phyloP scores from a whole-genome alignment of 78 protist species.

The Chrysochromulina parva region DNA sequence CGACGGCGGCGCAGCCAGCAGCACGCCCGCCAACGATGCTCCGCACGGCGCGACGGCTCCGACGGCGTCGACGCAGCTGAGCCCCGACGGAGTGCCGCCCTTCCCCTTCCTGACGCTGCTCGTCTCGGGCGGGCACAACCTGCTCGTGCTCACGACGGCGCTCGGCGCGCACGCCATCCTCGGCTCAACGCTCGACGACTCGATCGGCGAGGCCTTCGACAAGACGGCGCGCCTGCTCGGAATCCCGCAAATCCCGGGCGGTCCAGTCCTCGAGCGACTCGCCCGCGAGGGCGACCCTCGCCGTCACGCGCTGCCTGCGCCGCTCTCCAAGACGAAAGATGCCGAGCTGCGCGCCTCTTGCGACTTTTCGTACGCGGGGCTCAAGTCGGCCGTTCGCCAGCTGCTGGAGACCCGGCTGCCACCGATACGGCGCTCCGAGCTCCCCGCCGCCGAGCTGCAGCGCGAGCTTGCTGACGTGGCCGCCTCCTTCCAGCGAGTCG shows the following conservation, averaged over 20 bases:
- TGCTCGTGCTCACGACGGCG: neutral
- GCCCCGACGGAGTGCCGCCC: too few relatives aligned
- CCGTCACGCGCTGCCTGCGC: neutral
- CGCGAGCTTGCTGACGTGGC: slow-evolving; percentile 49
- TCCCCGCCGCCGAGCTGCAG: neutral
- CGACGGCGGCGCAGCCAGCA: neutral
- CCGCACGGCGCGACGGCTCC: too few relatives aligned
- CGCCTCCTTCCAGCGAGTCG: slow-evolving; percentile 52
- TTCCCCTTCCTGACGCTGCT: neutral
- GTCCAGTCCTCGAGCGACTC: slow-evolving; percentile 28
- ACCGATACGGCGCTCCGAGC: neutral
- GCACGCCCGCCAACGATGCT: neutral
- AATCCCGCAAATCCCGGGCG: slow-evolving; percentile 21
- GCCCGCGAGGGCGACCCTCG: neutral
- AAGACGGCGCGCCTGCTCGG: slow-evolving; percentile 46
- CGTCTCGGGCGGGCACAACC: slow-evolving; percentile 35
- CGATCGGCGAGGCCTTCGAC: slow-evolving; percentile 43
- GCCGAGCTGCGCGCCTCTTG: slow-evolving; percentile 18
- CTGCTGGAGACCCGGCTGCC: neutral
- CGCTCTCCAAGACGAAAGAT: neutral
- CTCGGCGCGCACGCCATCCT: slow-evolving; percentile 39
- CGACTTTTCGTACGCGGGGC: slow-evolving; percentile 51
- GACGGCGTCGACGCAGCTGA: too few relatives aligned
- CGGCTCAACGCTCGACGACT: slow-evolving; percentile 49
- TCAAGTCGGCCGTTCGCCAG: slow-evolving; percentile 39